phyloP scores from a whole-genome alignment of 352 stramenopile species.

The Chrysophaeum taylorii region DNA sequence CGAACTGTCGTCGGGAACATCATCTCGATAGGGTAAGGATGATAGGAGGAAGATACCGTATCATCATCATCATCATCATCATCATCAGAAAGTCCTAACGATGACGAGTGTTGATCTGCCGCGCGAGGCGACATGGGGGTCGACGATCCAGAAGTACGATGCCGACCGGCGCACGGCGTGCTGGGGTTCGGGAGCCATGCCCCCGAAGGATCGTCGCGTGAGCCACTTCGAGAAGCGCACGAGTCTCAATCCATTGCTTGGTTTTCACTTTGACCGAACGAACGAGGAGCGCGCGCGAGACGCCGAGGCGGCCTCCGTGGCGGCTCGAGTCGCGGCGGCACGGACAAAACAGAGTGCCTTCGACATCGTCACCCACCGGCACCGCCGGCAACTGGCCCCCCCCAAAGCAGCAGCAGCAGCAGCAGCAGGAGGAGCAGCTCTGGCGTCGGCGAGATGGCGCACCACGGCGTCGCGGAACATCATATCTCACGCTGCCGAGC shows the following conservation, averaged over 20 bases:
- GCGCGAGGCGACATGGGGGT: not conserved
- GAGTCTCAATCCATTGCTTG: not conserved
- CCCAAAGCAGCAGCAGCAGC: too few relatives aligned
- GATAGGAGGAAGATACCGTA: too few relatives aligned
- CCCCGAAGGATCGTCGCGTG: not conserved
- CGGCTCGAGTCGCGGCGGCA: not conserved
- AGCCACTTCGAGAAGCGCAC: not conserved
- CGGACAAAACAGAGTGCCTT: not conserved
- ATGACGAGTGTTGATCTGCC: conserved; percentile 2
- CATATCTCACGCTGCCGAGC: too few relatives aligned
- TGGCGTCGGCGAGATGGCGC: too few relatives aligned
- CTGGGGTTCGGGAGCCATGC: not conserved
- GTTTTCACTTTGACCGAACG: not conserved
- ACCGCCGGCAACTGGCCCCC: not conserved
- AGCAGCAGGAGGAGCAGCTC: too few relatives aligned
- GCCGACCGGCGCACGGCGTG: not conserved
- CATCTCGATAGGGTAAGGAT: too few relatives aligned
- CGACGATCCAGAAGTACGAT: not conserved
- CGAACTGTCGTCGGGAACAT: too few relatives aligned
- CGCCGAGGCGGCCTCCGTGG: not conserved
- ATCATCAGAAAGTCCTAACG: not conserved
- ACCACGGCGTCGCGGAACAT: too few relatives aligned
- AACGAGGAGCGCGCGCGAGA: not conserved
- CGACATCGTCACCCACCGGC: conserved; percentile 2
- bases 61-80: too few relatives aligned